Conservation (phyloP, 2,329 filamentous ascomycete genomes). For the Oidium heveae region DNA sequence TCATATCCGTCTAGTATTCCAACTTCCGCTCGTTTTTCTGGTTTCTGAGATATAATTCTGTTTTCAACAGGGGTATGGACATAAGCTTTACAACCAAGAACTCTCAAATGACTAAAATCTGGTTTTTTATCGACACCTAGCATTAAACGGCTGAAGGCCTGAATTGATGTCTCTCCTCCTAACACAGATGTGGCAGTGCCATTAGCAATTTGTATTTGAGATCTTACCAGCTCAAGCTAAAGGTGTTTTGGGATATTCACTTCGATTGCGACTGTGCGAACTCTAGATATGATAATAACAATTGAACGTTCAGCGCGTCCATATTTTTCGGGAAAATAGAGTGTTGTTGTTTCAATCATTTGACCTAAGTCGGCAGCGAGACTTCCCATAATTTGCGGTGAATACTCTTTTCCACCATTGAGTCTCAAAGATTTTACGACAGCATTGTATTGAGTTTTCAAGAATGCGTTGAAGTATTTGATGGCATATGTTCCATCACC, state of each 20-base stretch:
- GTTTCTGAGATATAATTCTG: background rate
- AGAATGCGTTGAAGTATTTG: background rate
- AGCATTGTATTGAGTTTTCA: background rate
- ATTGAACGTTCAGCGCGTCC: background rate
- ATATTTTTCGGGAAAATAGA: background rate
- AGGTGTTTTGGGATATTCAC: background rate
- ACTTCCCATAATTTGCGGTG: too few relatives aligned
- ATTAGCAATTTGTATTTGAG: background rate
- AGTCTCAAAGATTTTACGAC: slow-evolving; percentile 1
- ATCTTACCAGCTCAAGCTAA: background rate
- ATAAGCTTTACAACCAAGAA: background rate
- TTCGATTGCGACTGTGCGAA: background rate
- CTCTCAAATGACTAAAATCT: background rate
- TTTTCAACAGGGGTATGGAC: background rate
- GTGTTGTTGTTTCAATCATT: background rate
- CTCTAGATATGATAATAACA: background rate
- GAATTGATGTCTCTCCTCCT: background rate
- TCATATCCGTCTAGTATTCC: background rate
- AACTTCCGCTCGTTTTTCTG: background rate
- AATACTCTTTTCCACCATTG: background rate
- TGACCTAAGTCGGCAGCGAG: too few relatives aligned
- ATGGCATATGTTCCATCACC: background rate
- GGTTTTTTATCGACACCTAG: background rate
- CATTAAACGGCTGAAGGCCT: background rate
- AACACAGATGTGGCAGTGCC: background rate